phyloP scores from a whole-genome alignment of 495 filamentous ascomycete species.

The Cercophora sp. region DNA sequence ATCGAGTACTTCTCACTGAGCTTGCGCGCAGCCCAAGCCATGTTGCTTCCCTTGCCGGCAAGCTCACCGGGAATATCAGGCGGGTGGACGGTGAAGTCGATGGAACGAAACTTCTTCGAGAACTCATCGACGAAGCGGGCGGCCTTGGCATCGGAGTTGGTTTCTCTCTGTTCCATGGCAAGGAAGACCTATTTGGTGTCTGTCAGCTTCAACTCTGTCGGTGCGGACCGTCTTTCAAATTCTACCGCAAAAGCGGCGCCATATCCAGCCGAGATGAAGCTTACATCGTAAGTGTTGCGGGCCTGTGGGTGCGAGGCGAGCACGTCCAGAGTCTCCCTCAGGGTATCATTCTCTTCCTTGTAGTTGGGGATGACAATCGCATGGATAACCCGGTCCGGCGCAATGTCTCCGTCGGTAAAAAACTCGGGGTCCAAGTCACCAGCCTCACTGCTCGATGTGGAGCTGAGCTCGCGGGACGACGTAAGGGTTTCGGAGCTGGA shows the following conservation, averaged over 20 bases:
- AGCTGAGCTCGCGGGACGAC: constrained; percentile 42
- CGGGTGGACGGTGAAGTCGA: constrained; percentile 60
- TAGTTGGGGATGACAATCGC: constrained; percentile 68
- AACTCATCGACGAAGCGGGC: constrained; percentile 50
- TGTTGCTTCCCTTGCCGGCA: constrained; percentile 65
- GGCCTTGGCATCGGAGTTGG: constrained; percentile 51
- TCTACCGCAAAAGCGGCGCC: neutral
- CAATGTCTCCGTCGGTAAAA: constrained; percentile 34
- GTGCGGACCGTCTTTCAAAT: neutral
- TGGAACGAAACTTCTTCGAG: constrained; percentile 54
- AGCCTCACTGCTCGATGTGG: constrained; percentile 45
- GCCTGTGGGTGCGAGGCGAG: constrained; percentile 62
- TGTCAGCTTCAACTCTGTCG: constrained; percentile 11
- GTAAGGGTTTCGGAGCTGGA: constrained; percentile 49
- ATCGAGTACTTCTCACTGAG: constrained; percentile 54
- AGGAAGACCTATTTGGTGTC: constrained; percentile 53
- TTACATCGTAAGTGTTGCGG: constrained; percentile 60
- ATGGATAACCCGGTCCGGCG: constrained; percentile 47
- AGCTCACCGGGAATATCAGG: constrained; percentile 57
- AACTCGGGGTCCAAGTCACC: constrained; percentile 42
- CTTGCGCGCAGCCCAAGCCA: constrained; percentile 60
- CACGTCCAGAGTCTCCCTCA: constrained; percentile 61
- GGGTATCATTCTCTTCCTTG: constrained; percentile 61
- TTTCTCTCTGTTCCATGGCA: constrained; percentile 67
- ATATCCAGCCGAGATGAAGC: constrained; percentile 24